Conservation (phyloP, 208 protist species). For the Herpetomonas samuelpessoai region DNA sequence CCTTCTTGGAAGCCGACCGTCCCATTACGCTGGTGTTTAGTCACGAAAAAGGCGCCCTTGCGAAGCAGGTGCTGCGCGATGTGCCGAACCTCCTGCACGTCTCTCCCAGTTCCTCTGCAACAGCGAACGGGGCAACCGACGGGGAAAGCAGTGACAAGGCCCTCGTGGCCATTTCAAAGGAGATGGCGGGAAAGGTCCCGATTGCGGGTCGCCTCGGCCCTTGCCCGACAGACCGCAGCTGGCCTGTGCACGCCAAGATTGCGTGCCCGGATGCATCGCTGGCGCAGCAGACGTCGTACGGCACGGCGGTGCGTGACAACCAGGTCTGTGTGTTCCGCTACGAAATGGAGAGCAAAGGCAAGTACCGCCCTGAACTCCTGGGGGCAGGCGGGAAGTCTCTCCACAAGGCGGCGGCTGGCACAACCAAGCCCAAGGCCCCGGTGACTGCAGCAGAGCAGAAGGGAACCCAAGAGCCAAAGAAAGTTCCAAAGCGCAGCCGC, state of each 20-base stretch:
- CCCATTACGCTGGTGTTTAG: slow-evolving; percentile 76
- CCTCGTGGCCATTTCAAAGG: background rate
- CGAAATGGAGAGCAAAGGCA: slow-evolving; percentile 22
- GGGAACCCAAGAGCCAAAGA: no score
- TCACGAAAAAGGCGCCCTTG: slow-evolving; percentile 44
- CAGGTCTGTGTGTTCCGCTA: slow-evolving; percentile 63
- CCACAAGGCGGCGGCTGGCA: background rate
- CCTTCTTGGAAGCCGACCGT: slow-evolving; percentile 70
- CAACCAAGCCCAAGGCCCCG: no score
- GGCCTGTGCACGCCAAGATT: slow-evolving; percentile 56
- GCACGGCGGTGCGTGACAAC: slow-evolving; percentile 48
- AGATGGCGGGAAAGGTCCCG: slow-evolving; percentile 12
- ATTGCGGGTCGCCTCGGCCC: slow-evolving; percentile 65
- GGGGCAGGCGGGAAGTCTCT: background rate
- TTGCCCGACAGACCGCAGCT: slow-evolving; percentile 38
- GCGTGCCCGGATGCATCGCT: slow-evolving; percentile 70
- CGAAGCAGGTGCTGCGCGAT: slow-evolving; percentile 13
- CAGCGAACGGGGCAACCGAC: background rate
- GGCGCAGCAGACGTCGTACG: slow-evolving; percentile 37
- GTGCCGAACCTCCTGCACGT: background rate
- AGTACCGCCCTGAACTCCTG: slow-evolving; percentile 23
- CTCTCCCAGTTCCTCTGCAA: no score
- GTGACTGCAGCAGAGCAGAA: no score
- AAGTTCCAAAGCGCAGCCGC: no score
- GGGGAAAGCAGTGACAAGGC: slow-evolving; percentile 2